Evolutionary conservation across 768 basidiomycete species (phyloP), one percentile per base, ranked within the genome.

Genomic region (Pleurotus tuoliensis): DNA sequence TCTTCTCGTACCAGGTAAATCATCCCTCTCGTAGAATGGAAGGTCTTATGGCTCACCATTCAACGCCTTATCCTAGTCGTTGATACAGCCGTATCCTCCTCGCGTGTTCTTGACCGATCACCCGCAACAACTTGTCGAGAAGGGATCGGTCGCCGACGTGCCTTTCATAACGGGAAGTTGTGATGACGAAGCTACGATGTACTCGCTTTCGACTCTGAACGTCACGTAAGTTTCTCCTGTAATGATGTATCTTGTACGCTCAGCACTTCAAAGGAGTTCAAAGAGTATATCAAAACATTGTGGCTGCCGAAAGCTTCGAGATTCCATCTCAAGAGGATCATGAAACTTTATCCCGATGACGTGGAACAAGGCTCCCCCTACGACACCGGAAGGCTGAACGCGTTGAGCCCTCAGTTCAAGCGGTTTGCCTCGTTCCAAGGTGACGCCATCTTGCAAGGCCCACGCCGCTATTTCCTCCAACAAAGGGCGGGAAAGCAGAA

Each of bases 291-390:
- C n/a, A 43, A 49, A n/a, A 63, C 63, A 0, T 54, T 61, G 46
- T 64, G 53, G 59, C 4, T 69, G 0, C 71, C 71, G 4, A 64
- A 64, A 3, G 63, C 69, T 1, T 61, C 72, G 0, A 63, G 64
- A 18, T 55, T 57, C 3, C 63, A 73, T 48, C 20, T 76, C 3
- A 59, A 67, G n/a, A 56, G 61, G 8, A 45, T 80, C n/a, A 55
- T 67, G 7, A 25, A 59, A 7, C 58, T 69, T 13, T 82, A 81
- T 57, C 74, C 81, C 0, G 56, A 63, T 0, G 73, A 78, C 50
- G 62, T 72, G 1, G 64, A 68, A 1, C 62, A 74, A 52, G 84
- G 83, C n/a, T 83, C 82, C 0, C 83, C 83, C 0, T 86, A 50
- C 57, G 70, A 70, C 49, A 82, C 80, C 0, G 75, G 77, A 0